Evolutionary conservation across 257 asterid genomes (phyloP).

Genomic region (Solanum bulbocastanum): DNA sequence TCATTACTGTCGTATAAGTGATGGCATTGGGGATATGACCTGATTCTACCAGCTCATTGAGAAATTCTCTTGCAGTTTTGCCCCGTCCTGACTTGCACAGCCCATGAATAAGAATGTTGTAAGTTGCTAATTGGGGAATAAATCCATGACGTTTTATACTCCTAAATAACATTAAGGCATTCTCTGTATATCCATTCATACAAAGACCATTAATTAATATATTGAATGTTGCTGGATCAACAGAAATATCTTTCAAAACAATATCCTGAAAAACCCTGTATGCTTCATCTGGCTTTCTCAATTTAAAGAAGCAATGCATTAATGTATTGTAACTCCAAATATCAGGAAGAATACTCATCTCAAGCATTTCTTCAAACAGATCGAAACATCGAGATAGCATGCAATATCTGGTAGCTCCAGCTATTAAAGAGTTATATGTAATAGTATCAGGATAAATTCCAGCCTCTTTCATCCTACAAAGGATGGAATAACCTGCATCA

Average conservation of each 20-base stretch:
- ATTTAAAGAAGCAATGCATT: constrained; percentile 65
- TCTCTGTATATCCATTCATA: constrained; percentile 37
- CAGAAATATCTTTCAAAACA: constrained; percentile 35
- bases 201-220: constrained; percentile 77
- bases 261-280: constrained; percentile 51
- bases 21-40: constrained; percentile 65
- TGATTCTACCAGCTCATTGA: constrained; percentile 46
- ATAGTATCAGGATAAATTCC: constrained; percentile 60
- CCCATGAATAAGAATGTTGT: constrained; percentile 67
- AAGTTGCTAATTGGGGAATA: constrained; percentile 54
- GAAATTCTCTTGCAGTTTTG: constrained; percentile 36
- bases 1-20: constrained; percentile 76
- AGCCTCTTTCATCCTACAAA: constrained; percentile 69
- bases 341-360: constrained; percentile 49
- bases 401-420: constrained; percentile 49
- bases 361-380: constrained; percentile 68
- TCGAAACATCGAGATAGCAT: constrained; percentile 35
- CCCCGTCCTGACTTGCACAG: constrained; percentile 45
- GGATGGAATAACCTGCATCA: constrained; percentile 52
- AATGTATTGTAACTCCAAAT: constrained; percentile 78
- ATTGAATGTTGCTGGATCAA: constrained; percentile 46
- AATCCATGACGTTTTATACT: constrained; percentile 41
- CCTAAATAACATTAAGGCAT: constrained; percentile 59
- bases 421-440: constrained; percentile 75
- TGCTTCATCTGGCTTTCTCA: constrained; percentile 63